A percentile compares a stretch with the other conserved stretches of the same genome.
Conservation (phyloP, 1,284 basidiomycete species). For the Malassezia sympodialis region DNA sequence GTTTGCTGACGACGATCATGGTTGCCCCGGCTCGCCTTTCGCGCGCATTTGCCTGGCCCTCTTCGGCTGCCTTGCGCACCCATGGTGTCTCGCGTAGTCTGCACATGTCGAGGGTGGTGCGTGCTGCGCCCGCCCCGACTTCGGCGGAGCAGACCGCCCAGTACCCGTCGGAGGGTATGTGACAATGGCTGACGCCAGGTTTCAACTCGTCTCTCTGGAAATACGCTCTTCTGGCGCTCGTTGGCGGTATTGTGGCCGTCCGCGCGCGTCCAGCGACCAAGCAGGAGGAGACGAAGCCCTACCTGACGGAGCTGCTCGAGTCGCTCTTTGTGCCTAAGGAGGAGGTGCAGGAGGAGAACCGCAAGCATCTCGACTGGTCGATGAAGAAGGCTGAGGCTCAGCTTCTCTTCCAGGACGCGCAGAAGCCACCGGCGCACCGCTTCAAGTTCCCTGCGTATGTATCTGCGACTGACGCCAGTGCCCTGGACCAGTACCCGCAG, state of each 20-base stretch:
- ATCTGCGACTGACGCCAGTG: conserved; percentile 6
- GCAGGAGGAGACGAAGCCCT: not conserved
- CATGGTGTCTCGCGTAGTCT: conserved; percentile 2
- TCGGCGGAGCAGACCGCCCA: conserved; percentile 15
- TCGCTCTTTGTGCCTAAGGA: not conserved
- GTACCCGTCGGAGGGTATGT: conserved; percentile 18
- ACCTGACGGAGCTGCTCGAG: conserved; percentile 7
- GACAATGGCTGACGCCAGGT: not conserved
- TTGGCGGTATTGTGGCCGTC: not conserved
- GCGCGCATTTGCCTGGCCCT: not conserved
- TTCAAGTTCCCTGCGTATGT: conserved; percentile 13
- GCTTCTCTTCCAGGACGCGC: conserved; percentile 16
- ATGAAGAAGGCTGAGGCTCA: conserved; percentile 16
- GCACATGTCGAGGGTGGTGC: conserved; percentile 9
- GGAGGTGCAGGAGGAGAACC: conserved; percentile 5
- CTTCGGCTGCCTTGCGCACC: not conserved
- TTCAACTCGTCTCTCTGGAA: conserved; percentile 16
- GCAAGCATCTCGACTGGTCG: conserved; percentile 13
- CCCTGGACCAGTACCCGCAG: conserved; percentile 14
- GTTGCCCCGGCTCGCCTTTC: not conserved
- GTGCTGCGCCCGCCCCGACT: conserved; percentile 5
- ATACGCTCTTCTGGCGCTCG: not conserved
- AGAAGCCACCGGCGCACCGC: conserved; percentile 14
- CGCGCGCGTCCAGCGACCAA: not conserved
- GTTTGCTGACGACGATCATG: not conserved